A percentile compares a stretch with the other conserved stretches of the same genome.
phyloP scores from a whole-genome alignment of 257 asterid species.

The Craterostigma plantagineum region DNA sequence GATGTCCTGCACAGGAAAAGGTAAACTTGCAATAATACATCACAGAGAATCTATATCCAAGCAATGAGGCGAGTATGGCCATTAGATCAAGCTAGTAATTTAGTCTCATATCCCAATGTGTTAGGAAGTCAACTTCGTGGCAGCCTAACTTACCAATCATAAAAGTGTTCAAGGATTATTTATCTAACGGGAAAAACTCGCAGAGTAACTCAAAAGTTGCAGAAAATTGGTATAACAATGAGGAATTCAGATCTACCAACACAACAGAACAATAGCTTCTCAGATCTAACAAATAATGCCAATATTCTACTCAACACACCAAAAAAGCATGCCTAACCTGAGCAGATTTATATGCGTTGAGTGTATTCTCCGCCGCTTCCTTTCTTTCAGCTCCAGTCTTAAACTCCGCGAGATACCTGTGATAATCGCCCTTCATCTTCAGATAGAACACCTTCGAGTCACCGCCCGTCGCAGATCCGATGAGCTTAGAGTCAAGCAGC shows the following conservation, averaged over 20 bases:
- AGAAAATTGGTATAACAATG: background rate
- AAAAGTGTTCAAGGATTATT: too few relatives aligned
- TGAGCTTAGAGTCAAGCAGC: slow-evolving; percentile 1
- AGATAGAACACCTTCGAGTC: slow-evolving; percentile 3
- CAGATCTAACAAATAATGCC: too few relatives aligned
- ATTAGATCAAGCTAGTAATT: too few relatives aligned
- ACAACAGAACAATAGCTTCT: too few relatives aligned
- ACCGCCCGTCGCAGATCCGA: slow-evolving; percentile 3
- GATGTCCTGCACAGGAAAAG: background rate
- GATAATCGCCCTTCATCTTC: slow-evolving; percentile 5
- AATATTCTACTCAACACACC: background rate
- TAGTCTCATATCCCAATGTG: too few relatives aligned
- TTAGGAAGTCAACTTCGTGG: too few relatives aligned
- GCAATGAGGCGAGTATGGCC: too few relatives aligned
- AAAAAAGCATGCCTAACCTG: background rate
- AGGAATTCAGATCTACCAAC: too few relatives aligned
- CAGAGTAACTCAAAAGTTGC: background rate
- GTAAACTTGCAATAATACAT: too few relatives aligned
- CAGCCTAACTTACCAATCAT: too few relatives aligned
- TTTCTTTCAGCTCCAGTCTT: slow-evolving; percentile 3
- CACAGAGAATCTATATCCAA: too few relatives aligned
- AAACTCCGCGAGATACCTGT: slow-evolving; percentile 3
- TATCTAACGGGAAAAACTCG: too few relatives aligned
- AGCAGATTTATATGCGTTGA: slow-evolving; percentile 1
- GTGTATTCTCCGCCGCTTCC: slow-evolving; percentile 4